Percentiles rank a stretch among this genome's conserved stretches.
phyloP scores from a whole-genome alignment of 1,139 yeast genomes.

The Meyerozyma sp. region DNA sequence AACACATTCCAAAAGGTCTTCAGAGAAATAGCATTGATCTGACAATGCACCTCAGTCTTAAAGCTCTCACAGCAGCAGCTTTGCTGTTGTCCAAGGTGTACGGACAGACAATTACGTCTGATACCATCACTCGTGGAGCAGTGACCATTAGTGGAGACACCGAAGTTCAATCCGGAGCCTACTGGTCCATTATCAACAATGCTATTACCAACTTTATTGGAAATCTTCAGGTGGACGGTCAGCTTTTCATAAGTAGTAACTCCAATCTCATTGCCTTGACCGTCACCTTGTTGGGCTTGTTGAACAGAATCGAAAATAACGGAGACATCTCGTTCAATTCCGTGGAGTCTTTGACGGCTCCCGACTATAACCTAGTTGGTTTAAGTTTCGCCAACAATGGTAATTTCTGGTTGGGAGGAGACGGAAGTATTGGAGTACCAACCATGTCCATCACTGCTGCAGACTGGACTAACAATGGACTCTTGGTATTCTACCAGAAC shows the following conservation, averaged over 20 bases:
- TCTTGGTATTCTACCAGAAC: constrained; percentile 12
- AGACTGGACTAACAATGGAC: constrained; percentile 15
- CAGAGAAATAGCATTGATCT: no score
- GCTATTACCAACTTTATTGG: constrained; percentile 8
- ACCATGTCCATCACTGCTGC: constrained; percentile 11
- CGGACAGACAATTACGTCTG: constrained; percentile 2
- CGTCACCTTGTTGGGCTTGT: constrained; percentile 8
- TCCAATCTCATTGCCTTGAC: constrained; percentile 8
- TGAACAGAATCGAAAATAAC: constrained; percentile 8
- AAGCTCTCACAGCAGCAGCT: not conserved
- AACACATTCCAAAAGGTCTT: no score
- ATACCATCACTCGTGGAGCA: constrained; percentile 4
- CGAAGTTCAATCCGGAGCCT: constrained; percentile 10
- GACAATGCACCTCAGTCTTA: not conserved
- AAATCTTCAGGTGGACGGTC: constrained; percentile 6
- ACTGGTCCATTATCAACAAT: constrained; percentile 30
- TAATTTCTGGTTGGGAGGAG: constrained; percentile 5
- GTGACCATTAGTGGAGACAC: constrained; percentile 7
- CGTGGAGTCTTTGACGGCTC: constrained; percentile 7
- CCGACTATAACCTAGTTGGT: constrained; percentile 7
- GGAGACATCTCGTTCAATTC: constrained; percentile 13
- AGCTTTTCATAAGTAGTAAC: constrained; percentile 5
- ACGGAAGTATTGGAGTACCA: constrained; percentile 8
- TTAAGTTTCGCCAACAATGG: constrained; percentile 9
- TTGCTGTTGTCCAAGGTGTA: not conserved